Conservation (phyloP, 352 stramenopile species). For the Pythium sp. region DNA sequence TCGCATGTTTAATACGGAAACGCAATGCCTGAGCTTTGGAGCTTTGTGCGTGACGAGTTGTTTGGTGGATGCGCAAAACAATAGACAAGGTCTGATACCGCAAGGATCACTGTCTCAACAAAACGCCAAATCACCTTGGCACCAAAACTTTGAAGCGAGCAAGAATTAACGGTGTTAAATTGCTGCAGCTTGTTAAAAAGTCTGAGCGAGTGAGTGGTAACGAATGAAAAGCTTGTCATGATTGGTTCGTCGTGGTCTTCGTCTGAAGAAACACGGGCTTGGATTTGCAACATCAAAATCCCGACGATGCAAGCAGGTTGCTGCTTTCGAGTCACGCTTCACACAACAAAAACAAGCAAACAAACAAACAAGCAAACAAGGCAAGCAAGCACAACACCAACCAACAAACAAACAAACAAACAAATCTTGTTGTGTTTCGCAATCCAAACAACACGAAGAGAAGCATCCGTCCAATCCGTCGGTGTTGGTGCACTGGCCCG, state of each 20-base stretch:
- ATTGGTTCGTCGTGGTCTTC: not conserved
- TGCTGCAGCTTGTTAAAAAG: not conserved
- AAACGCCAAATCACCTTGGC: not conserved
- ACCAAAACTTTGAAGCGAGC: not conserved
- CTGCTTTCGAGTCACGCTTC: not conserved
- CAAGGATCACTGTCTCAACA: not conserved
- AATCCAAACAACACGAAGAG: not conserved
- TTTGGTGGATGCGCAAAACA: not conserved
- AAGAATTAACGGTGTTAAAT: not conserved
- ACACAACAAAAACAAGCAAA: not conserved
- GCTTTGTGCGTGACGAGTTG: not conserved
- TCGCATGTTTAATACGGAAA: not conserved
- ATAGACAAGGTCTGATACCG: conserved; percentile 1
- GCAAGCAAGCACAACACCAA: not conserved
- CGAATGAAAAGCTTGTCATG: not conserved
- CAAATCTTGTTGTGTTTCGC: conserved; percentile 6
- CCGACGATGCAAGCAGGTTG: not conserved
- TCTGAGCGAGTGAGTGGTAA: not conserved
- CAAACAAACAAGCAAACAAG: not conserved
- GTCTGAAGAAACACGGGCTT: not conserved
- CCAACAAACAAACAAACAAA: not conserved
- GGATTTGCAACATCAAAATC: not conserved
- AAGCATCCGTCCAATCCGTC: not conserved
- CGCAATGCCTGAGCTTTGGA: not conserved
- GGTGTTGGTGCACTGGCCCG: conserved; percentile 5